A percentile compares a stretch with the other conserved stretches of the same genome.
phyloP scores from a whole-genome alignment of 2,329 filamentous ascomycete genomes.

The Talaromyces atroroseus region DNA sequence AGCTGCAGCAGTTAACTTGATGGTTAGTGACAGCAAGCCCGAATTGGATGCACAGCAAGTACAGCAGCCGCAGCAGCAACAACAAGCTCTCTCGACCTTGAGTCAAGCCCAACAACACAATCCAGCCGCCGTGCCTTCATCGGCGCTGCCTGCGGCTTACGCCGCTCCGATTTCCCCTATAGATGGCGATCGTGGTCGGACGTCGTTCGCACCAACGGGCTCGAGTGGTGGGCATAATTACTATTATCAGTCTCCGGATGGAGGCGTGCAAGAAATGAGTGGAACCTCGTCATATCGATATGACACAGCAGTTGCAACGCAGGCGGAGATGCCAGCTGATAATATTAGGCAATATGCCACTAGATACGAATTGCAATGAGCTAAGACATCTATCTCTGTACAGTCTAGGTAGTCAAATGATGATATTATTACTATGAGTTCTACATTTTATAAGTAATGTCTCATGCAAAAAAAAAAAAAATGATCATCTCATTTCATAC shows the following conservation, averaged over 20 bases:
- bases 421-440: conserved; percentile 8
- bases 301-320: neutral
- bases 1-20: neutral
- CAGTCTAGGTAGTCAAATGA: neutral
- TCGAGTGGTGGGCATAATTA: conserved; percentile 1
- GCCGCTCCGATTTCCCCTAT: neutral
- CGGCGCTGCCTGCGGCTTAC: neutral
- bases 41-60: conserved; percentile 8
- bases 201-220: neutral
- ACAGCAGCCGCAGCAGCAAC: too few relatives aligned
- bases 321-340: conserved; percentile 7
- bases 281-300: conserved; percentile 4
- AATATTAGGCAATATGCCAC: neutral
- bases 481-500: conserved; percentile 12
- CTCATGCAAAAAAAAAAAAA: conserved; percentile 9
- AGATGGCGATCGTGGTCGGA: neutral
- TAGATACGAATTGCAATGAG: conserved; percentile 9
- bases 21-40: conserved; percentile 3
- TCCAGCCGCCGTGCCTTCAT: neutral
- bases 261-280: conserved; percentile 4
- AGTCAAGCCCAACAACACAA: neutral
- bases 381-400: neutral
- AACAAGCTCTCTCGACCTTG: neutral
- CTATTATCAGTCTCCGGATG: neutral
- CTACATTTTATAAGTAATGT: conserved; percentile 10